A percentile compares a stretch with the other conserved stretches of the same genome.
Evolutionary conservation across 805 yeast species (phyloP).

Genomic region (Lipomyces sp.): DNA sequence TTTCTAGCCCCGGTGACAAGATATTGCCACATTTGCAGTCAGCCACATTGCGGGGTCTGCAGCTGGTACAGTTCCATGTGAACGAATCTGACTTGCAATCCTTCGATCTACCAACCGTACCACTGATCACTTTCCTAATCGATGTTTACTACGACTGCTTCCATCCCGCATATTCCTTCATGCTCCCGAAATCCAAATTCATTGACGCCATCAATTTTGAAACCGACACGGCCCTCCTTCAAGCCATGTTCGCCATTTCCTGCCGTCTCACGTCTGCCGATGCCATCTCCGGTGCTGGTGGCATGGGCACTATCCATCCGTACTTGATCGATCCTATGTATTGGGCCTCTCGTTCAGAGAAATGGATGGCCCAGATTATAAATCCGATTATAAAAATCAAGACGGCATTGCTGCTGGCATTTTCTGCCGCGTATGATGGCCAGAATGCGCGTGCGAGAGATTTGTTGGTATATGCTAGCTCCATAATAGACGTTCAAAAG

Average conservation of each 20-base stretch:
- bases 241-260: constrained; percentile 33
- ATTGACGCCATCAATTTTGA: constrained; percentile 17
- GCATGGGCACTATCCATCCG: constrained; percentile 11
- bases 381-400: constrained; percentile 29
- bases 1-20: not conserved
- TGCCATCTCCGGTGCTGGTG: not conserved
- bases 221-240: constrained; percentile 31
- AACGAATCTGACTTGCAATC: constrained; percentile 17
- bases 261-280: constrained; percentile 26
- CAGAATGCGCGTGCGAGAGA: constrained; percentile 26
- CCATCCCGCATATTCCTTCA: constrained; percentile 30
- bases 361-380: constrained; percentile 18
- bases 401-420: constrained; percentile 23
- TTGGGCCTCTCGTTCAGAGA: constrained; percentile 34
- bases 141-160: constrained; percentile 32
- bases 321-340: constrained; percentile 34
- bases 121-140: constrained; percentile 19
- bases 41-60: not conserved
- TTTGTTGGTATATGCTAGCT: constrained; percentile 16
- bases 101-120: constrained; percentile 26
- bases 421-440: constrained; percentile 30
- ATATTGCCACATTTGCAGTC: not conserved
- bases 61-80: not conserved
- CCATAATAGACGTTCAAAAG: constrained; percentile 20
- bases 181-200: constrained; percentile 28